A percentile compares a stretch with the other conserved stretches of the same genome.
phyloP scores from a whole-genome alignment of 768 basidiomycete genomes.

The Coprinopsis strossmayeri region DNA sequence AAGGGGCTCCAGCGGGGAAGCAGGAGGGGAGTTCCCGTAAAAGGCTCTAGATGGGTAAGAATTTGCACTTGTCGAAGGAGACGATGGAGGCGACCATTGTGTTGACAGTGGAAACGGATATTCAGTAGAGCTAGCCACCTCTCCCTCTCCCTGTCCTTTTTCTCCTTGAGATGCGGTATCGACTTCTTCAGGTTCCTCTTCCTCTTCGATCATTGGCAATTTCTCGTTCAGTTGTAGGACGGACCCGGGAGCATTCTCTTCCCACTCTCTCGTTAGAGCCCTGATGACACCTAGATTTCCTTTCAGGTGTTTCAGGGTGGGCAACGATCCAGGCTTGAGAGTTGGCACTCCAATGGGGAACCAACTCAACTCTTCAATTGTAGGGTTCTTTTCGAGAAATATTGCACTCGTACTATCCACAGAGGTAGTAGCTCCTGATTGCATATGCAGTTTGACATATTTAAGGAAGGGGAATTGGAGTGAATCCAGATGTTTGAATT shows the following conservation, averaged over 20 bases:
- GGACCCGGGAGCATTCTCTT: not conserved
- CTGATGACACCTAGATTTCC: constrained; percentile 28
- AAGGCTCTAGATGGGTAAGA: constrained; percentile 10
- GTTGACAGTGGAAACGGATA: not conserved
- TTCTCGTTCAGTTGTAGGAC: not conserved
- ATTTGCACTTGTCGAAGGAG: not conserved
- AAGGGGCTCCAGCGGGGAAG: not conserved
- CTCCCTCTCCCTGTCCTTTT: too few species aligned
- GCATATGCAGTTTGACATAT: constrained; percentile 32
- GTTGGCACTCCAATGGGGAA: constrained; percentile 30
- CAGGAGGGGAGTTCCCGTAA: not conserved
- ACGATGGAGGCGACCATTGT: not conserved
- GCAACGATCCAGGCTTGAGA: constrained; percentile 30
- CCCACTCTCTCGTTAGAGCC: constrained; percentile 23
- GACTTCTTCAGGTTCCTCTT: constrained; percentile 4
- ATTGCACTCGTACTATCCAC: constrained; percentile 28
- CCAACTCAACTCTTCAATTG: constrained; percentile 41
- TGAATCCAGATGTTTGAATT: constrained; percentile 30
- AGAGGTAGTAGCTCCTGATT: constrained; percentile 29
- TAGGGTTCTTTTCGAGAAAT: constrained; percentile 40
- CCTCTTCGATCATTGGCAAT: constrained; percentile 1
- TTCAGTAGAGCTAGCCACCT: not conserved
- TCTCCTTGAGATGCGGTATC: not conserved
- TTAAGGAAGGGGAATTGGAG: constrained; percentile 35
- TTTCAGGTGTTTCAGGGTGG: constrained; percentile 32